These are phyloP conservation scores for Macadamia integrifolia DNA, from an alignment of 164 flowering plant genomes.

Conservation along the genomic window DNA sequence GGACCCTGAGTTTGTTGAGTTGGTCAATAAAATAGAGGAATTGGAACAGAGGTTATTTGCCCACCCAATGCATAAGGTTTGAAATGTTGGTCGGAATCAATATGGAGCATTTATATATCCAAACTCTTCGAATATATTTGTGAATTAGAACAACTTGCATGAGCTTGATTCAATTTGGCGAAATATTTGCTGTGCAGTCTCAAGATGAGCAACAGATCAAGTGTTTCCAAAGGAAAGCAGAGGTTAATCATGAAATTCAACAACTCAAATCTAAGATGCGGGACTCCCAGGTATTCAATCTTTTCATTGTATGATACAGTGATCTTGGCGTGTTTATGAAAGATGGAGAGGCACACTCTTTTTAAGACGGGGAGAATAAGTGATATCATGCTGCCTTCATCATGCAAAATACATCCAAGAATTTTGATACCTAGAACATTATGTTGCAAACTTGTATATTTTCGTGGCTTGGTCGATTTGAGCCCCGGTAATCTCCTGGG, in stretches of 20 bases:
- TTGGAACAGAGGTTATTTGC: slow-evolving; percentile 67
- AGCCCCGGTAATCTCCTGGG: background rate
- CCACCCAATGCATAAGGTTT: slow-evolving; percentile 87
- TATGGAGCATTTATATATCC: no score
- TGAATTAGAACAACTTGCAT: no score
- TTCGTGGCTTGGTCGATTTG: no score
- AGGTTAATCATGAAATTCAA: slow-evolving; percentile 95
- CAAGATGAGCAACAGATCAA: slow-evolving; percentile 70
- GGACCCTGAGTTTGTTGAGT: slow-evolving; percentile 78
- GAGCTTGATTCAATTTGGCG: background rate
- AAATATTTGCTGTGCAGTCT: slow-evolving; percentile 36
- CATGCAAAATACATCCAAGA: no score
- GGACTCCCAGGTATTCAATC: slow-evolving; percentile 74
- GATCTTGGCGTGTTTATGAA: background rate
- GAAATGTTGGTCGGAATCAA: background rate
- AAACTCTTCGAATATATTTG: no score
- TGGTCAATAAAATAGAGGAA: slow-evolving; percentile 78
- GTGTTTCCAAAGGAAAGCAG: slow-evolving; percentile 84
- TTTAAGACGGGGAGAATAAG: no score
- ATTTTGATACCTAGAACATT: no score
- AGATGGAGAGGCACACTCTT: no score
- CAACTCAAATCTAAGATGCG: slow-evolving; percentile 90
- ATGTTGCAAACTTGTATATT: no score
- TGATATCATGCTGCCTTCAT: no score
- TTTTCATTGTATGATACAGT: background rate